A percentile compares a stretch with the other conserved stretches of the same genome.
These are phyloP conservation scores for Umbelopsis sp. DNA, from an alignment of 192 early-diverging fungal species.

Conservation along the genomic window DNA sequence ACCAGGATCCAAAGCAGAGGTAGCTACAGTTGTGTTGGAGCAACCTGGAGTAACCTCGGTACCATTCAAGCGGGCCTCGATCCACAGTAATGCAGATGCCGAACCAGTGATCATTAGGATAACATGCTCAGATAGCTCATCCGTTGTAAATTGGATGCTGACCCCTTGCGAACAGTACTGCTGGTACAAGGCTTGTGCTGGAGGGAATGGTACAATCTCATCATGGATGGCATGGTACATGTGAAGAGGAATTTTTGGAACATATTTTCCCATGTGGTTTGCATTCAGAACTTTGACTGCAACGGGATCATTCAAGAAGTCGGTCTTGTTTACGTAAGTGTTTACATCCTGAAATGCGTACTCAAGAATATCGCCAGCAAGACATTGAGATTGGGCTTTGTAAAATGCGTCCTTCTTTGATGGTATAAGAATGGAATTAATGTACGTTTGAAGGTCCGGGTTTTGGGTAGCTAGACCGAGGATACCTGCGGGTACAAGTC, in stretches of 20 bases:
- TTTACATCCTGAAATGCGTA: conserved; percentile 8
- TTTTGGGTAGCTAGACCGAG: conserved; percentile 19
- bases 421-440: conserved; percentile 20
- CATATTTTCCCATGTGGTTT: conserved; percentile 13
- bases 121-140: conserved; percentile 20
- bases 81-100: neutral
- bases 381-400: conserved; percentile 6
- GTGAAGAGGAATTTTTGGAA: conserved; percentile 21
- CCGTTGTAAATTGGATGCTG: conserved; percentile 9
- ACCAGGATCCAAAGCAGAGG: conserved; percentile 13
- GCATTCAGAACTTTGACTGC: conserved; percentile 5
- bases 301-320: conserved; percentile 11
- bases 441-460: neutral
- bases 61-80: conserved; percentile 24
- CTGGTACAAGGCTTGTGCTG: neutral
- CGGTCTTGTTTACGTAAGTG: neutral
- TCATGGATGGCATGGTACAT: conserved; percentile 26
- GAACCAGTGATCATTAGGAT: conserved; percentile 9
- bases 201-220: conserved; percentile 19
- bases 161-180: conserved; percentile 14
- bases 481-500: conserved; percentile 7
- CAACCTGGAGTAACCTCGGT: neutral
- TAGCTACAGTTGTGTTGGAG: neutral
- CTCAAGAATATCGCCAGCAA: neutral
- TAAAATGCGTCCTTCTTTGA: conserved; percentile 20